A percentile compares a stretch with the other conserved stretches of the same genome.
phyloP scores from a whole-genome alignment of 2,329 filamentous ascomycete species.

The Simplicillium aogashimaense region DNA sequence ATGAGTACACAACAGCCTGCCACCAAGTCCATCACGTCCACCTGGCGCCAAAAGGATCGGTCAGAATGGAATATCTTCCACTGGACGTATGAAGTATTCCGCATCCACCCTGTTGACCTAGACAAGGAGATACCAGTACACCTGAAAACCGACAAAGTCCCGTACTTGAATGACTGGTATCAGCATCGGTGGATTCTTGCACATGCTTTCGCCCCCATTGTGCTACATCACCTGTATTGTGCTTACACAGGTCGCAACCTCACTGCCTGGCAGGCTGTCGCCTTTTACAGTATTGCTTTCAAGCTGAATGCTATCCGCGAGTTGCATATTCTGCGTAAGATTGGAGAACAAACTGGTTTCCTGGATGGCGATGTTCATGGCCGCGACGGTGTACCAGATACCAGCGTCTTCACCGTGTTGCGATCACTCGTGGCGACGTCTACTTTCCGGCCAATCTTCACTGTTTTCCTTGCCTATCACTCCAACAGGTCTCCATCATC shows the following conservation, averaged over 20 bases:
- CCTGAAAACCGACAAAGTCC: conserved; percentile 25
- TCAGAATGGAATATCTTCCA: conserved; percentile 17
- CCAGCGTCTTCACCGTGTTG: conserved; percentile 19
- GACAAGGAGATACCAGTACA: conserved; percentile 23
- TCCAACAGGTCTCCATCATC: conserved; percentile 12
- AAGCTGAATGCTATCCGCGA: conserved; percentile 26
- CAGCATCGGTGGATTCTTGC: conserved; percentile 25
- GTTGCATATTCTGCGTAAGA: conserved; percentile 20
- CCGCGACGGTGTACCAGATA: conserved; percentile 28
- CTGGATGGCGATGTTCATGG: conserved; percentile 30
- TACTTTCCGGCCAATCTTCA: conserved; percentile 19
- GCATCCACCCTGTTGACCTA: conserved; percentile 15
- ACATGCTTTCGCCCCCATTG: conserved; percentile 23
- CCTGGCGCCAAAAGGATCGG: conserved; percentile 18
- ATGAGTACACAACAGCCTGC: too few species aligned
- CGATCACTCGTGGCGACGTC: conserved; percentile 20
- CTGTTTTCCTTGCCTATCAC: conserved; percentile 22
- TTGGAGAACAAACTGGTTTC: conserved; percentile 26
- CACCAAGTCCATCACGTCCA: conserved; percentile 15
- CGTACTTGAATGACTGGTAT: conserved; percentile 21
- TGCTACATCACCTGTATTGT: conserved; percentile 22
- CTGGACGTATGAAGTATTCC: conserved; percentile 18
- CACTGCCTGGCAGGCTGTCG: conserved; percentile 16
- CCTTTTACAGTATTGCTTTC: conserved; percentile 24
- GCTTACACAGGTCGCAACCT: conserved; percentile 18